Conservation (phyloP, 2,329 filamentous ascomycete genomes). For the Aspergillus novofumigatus region DNA sequence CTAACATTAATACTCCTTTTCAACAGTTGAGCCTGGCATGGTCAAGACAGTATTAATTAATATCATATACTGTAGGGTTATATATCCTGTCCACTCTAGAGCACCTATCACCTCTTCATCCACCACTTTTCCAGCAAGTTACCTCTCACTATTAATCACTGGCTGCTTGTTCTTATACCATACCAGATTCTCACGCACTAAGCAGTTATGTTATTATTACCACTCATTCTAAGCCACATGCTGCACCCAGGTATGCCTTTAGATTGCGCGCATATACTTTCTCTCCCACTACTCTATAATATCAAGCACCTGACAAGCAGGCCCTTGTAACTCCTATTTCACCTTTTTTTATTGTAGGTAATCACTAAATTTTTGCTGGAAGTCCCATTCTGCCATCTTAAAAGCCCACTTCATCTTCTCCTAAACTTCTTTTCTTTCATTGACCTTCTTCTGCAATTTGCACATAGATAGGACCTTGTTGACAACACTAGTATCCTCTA, state of each 20-base stretch:
- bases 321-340: background rate
- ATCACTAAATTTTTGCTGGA: conserved; percentile 10
- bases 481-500: conserved; percentile 23
- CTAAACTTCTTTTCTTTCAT: conserved; percentile 13
- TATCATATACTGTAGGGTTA: too few species aligned
- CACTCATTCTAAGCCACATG: conserved; percentile 15
- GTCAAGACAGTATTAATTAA: too few species aligned
- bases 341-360: background rate
- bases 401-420: conserved; percentile 16
- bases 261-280: conserved; percentile 12
- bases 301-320: background rate
- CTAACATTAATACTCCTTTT: too few species aligned
- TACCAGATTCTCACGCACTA: too few species aligned
- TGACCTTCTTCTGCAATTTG: conserved; percentile 15
- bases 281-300: conserved; percentile 7
- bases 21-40: too few species aligned
- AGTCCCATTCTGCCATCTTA: conserved; percentile 11
- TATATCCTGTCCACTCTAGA: too few species aligned
- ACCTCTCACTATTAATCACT: too few species aligned
- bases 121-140: too few species aligned
- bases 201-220: too few species aligned
- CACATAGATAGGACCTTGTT: conserved; percentile 18
- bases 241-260: conserved; percentile 10
- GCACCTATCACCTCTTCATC: too few species aligned
- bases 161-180: too few species aligned